Conservation (phyloP, 2,329 filamentous ascomycete species). For the Herpomyces periplanetae region DNA sequence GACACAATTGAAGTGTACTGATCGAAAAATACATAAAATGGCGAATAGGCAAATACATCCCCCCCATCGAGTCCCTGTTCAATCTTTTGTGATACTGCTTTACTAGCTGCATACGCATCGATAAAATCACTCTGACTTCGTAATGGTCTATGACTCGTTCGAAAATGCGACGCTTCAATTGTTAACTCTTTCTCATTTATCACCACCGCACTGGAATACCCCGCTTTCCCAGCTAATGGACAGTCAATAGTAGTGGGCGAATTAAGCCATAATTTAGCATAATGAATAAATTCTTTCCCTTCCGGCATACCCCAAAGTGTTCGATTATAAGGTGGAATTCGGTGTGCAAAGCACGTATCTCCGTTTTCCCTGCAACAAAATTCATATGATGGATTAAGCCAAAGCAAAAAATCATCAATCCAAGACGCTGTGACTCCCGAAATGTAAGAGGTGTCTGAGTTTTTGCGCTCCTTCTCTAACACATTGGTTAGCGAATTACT, state of each 20-base stretch:
- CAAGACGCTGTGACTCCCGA: constrained; percentile 61
- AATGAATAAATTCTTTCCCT: constrained; percentile 54
- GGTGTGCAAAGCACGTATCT: constrained; percentile 34
- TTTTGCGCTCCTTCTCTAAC: constrained; percentile 69
- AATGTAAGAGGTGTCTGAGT: constrained; percentile 53
- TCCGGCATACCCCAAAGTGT: constrained; percentile 70
- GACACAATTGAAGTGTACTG: constrained; percentile 59
- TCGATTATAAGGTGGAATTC: constrained; percentile 51
- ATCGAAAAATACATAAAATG: constrained; percentile 97
- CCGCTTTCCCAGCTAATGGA: constrained; percentile 49
- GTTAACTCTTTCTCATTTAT: constrained; percentile 23
- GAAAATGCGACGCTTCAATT: constrained; percentile 56
- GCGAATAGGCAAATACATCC: constrained; percentile 75
- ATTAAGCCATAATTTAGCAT: constrained; percentile 41
- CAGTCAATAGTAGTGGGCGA: constrained; percentile 47
- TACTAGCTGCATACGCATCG: constrained; percentile 46
- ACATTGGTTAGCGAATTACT: constrained; percentile 50
- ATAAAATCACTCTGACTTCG: constrained; percentile 76
- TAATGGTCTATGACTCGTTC: constrained; percentile 52
- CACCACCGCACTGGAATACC: constrained; percentile 50
- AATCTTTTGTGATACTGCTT: constrained; percentile 45
- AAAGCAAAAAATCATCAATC: constrained; percentile 84
- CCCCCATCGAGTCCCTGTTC: constrained; percentile 21
- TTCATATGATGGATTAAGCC: constrained; percentile 60
- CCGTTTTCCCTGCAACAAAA: constrained; percentile 20